Evolutionary conservation across 208 protist genomes (phyloP).

Genomic region (Crithidia thermophila): DNA sequence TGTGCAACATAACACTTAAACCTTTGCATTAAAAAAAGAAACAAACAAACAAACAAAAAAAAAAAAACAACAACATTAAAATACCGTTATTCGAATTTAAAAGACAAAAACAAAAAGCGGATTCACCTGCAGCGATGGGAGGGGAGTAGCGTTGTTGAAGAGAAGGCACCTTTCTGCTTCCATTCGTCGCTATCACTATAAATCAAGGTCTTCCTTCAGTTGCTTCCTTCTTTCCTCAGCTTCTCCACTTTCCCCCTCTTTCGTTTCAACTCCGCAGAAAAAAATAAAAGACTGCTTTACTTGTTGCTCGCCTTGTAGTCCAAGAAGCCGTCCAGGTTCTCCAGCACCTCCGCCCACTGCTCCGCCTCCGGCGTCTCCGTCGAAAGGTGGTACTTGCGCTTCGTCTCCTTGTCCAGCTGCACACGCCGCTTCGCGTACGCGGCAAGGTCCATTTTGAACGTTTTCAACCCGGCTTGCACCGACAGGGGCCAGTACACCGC

Average conservation of each 20-base stretch:
- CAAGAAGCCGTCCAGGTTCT: conserved; percentile 76
- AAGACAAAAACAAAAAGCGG: too few relatives aligned
- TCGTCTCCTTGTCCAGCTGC: conserved; percentile 46
- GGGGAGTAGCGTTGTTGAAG: too few relatives aligned
- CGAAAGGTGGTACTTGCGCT: conserved; percentile 39
- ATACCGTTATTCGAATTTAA: too few relatives aligned
- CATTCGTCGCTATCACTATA: too few relatives aligned
- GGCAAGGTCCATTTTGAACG: conserved; percentile 44
- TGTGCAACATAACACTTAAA: too few relatives aligned
- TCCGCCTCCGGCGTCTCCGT: conserved; percentile 42
- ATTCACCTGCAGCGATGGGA: too few relatives aligned
- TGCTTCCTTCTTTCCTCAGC: too few relatives aligned
- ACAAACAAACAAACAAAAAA: too few relatives aligned
- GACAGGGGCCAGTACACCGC: conserved; percentile 66
- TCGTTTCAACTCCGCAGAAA: neutral
- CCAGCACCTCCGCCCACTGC: conserved; percentile 65
- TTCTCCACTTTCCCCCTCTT: neutral
- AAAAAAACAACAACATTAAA: too few relatives aligned
- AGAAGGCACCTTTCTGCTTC: too few relatives aligned
- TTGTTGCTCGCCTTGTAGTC: conserved; percentile 63
- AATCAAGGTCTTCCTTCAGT: too few relatives aligned
- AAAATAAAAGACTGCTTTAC: conserved; percentile 5
- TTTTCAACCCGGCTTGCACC: conserved; percentile 43
- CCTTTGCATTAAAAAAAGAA: too few relatives aligned
- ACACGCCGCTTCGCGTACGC: conserved; percentile 53